These are phyloP conservation scores for Acidomyces sp. DNA, from an alignment of 495 filamentous ascomycete genomes.

Conservation along the genomic window DNA sequence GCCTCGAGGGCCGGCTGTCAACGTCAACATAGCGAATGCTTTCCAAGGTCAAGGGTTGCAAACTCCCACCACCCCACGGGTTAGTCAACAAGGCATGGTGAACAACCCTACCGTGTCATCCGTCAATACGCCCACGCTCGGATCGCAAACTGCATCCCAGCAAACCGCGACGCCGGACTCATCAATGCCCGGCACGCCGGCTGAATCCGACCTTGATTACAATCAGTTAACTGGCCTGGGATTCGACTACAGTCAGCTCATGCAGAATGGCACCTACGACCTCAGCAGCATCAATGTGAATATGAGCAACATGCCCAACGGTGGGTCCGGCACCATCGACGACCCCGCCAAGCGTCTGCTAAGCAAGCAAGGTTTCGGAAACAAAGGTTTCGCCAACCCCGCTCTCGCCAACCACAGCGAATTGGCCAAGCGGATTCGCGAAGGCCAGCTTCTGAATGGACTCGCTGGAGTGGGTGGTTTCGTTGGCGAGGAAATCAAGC, in stretches of 20 bases:
- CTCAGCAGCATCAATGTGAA: conserved; percentile 20
- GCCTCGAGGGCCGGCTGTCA: conserved; percentile 47
- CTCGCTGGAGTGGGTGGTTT: conserved; percentile 26
- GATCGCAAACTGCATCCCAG: conserved; percentile 39
- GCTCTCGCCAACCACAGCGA: conserved; percentile 65
- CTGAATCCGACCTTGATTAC: conserved; percentile 38
- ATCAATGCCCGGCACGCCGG: conserved; percentile 61
- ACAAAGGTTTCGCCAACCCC: conserved; percentile 52
- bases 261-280: conserved; percentile 17
- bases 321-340: conserved; percentile 61
- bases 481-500: conserved; percentile 59
- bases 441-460: conserved; percentile 61
- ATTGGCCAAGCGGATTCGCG: conserved; percentile 51
- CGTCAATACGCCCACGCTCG: conserved; percentile 82
- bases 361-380: conserved; percentile 64
- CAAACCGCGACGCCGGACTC: conserved; percentile 62
- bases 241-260: conserved; percentile 14
- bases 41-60: conserved; percentile 68
- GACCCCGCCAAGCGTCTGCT: conserved; percentile 90
- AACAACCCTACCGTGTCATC: conserved; percentile 97
- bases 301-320: conserved; percentile 18
- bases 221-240: conserved; percentile 7
- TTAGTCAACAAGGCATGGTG: conserved; percentile 43
- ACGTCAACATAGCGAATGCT: conserved; percentile 51
- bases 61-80: conserved; percentile 73